Evolutionary conservation across 257 asterid genomes (phyloP).

Genomic region (Rehmannia glutinosa): DNA sequence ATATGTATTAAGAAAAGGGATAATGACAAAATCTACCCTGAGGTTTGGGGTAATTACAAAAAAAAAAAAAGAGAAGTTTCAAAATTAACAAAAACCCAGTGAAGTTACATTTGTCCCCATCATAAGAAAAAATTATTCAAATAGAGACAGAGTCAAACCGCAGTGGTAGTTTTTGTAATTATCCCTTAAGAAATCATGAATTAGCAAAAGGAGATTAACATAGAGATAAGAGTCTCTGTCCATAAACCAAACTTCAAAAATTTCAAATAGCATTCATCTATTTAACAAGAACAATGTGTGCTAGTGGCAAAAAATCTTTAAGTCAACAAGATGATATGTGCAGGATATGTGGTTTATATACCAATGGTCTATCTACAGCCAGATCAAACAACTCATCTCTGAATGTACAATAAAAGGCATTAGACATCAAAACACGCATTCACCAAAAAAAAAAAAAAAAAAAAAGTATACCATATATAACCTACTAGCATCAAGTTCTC

Average conservation of each 20-base stretch:
- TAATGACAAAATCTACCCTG: no score
- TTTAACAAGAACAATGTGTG: conserved; percentile 35
- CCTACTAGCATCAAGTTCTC: conserved; percentile 52
- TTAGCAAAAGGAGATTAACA: neutral
- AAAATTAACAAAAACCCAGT: no score
- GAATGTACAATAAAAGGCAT: conserved; percentile 28
- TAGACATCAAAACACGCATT: conserved; percentile 19
- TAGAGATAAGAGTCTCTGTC: no score
- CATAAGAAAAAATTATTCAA: no score
- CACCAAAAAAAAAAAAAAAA: neutral
- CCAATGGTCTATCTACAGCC: conserved; percentile 23
- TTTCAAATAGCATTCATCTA: conserved; percentile 26
- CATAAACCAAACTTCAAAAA: neutral
- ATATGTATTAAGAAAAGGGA: no score
- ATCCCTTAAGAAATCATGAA: neutral
- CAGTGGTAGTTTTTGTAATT: no score
- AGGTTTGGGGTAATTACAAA: no score
- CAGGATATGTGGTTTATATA: conserved; percentile 20
- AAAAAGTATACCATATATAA: neutral
- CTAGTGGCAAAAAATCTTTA: conserved; percentile 29
- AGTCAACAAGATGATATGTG: conserved; percentile 31
- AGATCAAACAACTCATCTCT: conserved; percentile 26
- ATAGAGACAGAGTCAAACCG: no score
- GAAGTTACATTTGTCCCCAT: no score
- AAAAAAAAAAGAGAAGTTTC: no score